Conservation (phyloP, 176 grass and related monocot species). For the Avena eriantha region DNA sequence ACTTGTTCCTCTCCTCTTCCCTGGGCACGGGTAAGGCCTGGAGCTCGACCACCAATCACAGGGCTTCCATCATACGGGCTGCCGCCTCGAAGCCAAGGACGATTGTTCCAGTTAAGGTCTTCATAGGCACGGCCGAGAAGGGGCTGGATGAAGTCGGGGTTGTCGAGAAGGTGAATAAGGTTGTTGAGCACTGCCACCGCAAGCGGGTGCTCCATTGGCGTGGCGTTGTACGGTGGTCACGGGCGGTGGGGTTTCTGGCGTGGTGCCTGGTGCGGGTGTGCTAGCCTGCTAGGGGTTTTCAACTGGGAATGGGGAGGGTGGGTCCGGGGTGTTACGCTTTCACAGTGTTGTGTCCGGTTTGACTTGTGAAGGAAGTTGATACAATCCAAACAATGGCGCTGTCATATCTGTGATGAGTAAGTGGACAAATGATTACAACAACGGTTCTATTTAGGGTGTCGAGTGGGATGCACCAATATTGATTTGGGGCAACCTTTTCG, state of each 20-base stretch:
- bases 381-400: neutral
- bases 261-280: neutral
- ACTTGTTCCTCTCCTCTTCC: neutral
- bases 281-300: neutral
- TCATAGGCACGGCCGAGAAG: neutral
- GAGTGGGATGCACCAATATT: no score
- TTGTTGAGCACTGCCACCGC: neutral
- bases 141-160: neutral
- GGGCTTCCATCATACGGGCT: neutral
- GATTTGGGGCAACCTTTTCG: no score
- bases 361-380: constrained; percentile 19
- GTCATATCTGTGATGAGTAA: neutral
- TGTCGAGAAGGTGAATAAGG: neutral
- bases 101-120: neutral
- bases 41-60: neutral
- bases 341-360: neutral
- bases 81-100: neutral
- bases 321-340: neutral
- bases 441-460: no score
- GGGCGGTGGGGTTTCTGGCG: neutral
- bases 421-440: no score
- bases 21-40: no score
- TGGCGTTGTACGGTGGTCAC: neutral
- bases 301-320: neutral
- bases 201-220: neutral